Conservation (phyloP, 139 green algal genomes). For the Chlorella sp. region DNA sequence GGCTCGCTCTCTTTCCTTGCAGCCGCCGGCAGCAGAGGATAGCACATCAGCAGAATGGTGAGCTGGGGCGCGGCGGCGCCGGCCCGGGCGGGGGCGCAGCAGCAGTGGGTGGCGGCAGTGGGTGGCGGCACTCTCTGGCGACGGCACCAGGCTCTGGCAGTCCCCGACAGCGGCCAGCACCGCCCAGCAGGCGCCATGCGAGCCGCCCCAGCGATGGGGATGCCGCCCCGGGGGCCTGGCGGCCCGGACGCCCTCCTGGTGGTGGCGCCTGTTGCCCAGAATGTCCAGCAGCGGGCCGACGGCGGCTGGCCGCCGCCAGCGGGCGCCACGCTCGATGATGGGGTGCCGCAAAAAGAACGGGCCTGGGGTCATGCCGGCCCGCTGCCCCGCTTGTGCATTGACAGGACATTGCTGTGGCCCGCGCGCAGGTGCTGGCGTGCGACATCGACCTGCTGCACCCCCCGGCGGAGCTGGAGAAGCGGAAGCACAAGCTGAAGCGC, state of each 20-base stretch:
- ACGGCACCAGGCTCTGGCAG: not conserved
- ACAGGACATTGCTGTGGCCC: not conserved
- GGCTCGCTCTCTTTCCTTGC: conserved; percentile 18
- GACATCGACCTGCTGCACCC: conserved; percentile 99
- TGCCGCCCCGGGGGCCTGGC: too few relatives aligned
- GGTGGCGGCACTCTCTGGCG: not conserved
- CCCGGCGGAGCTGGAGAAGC: conserved; percentile 92
- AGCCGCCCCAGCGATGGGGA: too few relatives aligned
- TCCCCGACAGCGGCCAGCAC: not conserved
- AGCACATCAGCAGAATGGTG: conserved; percentile 30
- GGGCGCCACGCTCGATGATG: not conserved
- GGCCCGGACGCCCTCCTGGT: not conserved
- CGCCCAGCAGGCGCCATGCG: not conserved
- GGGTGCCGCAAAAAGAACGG: not conserved
- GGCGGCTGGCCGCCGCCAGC: not conserved
- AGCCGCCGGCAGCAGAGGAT: not conserved
- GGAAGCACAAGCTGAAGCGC: conserved; percentile 98
- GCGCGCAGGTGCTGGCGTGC: conserved; percentile 55
- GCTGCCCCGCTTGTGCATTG: not conserved
- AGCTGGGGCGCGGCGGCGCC: not conserved
- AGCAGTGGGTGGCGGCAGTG: not conserved
- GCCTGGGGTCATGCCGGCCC: too few relatives aligned
- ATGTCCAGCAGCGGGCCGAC: not conserved
- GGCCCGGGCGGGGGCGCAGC: not conserved
- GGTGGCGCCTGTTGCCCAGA: too few relatives aligned